Percentiles rank a stretch among this genome's conserved stretches.
phyloP scores from a whole-genome alignment of 2,329 filamentous ascomycete species.

The Hymenotorrendiella dingleyae region DNA sequence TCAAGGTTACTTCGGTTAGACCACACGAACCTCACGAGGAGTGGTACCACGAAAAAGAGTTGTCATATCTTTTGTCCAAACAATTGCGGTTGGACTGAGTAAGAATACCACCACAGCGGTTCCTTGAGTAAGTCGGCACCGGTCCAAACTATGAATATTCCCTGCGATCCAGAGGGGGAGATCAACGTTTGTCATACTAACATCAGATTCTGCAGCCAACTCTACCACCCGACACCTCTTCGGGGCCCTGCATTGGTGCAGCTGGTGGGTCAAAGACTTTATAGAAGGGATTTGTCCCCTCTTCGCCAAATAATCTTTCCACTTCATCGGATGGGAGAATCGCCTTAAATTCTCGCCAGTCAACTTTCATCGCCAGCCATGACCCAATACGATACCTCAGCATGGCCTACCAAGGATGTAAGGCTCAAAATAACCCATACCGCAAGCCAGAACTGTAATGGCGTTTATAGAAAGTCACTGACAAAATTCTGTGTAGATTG shows the following conservation, averaged over 20 bases:
- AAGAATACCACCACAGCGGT: background rate
- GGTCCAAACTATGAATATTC: background rate
- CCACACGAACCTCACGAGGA: no score
- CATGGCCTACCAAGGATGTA: slow-evolving; percentile 49
- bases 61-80: no score
- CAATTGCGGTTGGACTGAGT: slow-evolving; percentile 1
- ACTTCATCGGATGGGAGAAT: background rate
- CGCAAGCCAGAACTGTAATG: background rate
- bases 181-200: background rate
- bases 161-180: background rate
- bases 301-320: background rate
- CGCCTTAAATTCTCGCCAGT: background rate
- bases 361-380: slow-evolving; percentile 30
- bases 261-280: slow-evolving; percentile 1
- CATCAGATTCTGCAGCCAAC: slow-evolving; percentile 1
- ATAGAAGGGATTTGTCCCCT: background rate
- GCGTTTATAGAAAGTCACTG: slow-evolving; percentile 5
- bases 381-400: slow-evolving; percentile 35
- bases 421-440: slow-evolving; percentile 16
- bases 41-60: no score
- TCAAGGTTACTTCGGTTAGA: no score
- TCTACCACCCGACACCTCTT: background rate
- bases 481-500: slow-evolving; percentile 51
- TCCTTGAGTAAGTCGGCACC: background rate
- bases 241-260: slow-evolving; percentile 7